Conservation (phyloP, 495 filamentous ascomycete genomes). For the Podospora australis region DNA sequence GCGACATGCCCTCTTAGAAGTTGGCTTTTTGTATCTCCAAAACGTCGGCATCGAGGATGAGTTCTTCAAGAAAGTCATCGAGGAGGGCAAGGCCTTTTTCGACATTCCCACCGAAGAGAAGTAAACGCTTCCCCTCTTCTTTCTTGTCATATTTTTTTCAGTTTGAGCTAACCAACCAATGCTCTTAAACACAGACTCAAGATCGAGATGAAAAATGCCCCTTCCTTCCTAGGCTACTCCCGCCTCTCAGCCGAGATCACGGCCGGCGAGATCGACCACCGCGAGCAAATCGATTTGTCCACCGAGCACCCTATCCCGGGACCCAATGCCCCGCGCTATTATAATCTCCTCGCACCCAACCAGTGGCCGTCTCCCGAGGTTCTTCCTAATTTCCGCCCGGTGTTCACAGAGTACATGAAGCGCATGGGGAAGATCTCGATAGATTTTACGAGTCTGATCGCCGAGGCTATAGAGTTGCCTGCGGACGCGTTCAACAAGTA, state of each 20-base stretch:
- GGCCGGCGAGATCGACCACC: conserved; percentile 54
- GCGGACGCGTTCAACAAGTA: conserved; percentile 70
- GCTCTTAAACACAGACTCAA: conserved; percentile 44
- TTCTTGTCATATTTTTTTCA: not conserved
- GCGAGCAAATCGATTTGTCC: conserved; percentile 89
- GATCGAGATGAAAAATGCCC: conserved; percentile 86
- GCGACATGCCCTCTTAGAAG: conserved; percentile 75
- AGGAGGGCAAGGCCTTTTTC: conserved; percentile 69
- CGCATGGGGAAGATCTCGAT: conserved; percentile 64
- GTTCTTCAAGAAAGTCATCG: conserved; percentile 60
- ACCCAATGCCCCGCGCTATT: conserved; percentile 60
- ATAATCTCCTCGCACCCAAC: conserved; percentile 77
- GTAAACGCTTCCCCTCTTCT: conserved; percentile 17
- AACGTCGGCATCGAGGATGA: conserved; percentile 70
- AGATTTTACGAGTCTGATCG: conserved; percentile 77
- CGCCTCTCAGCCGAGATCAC: conserved; percentile 58
- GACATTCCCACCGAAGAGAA: conserved; percentile 77
- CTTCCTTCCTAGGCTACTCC: conserved; percentile 57
- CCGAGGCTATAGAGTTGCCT: conserved; percentile 76
- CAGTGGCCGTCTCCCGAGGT: conserved; percentile 73
- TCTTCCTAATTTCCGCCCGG: conserved; percentile 65
- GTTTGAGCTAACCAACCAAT: not conserved
- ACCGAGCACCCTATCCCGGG: conserved; percentile 64
- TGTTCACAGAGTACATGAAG: conserved; percentile 67
- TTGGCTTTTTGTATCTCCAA: conserved; percentile 88